Percentiles rank a stretch among this genome's conserved stretches.
phyloP scores from a whole-genome alignment of 2,329 filamentous ascomycete species.

The Bimuria novae-zelandiae region DNA sequence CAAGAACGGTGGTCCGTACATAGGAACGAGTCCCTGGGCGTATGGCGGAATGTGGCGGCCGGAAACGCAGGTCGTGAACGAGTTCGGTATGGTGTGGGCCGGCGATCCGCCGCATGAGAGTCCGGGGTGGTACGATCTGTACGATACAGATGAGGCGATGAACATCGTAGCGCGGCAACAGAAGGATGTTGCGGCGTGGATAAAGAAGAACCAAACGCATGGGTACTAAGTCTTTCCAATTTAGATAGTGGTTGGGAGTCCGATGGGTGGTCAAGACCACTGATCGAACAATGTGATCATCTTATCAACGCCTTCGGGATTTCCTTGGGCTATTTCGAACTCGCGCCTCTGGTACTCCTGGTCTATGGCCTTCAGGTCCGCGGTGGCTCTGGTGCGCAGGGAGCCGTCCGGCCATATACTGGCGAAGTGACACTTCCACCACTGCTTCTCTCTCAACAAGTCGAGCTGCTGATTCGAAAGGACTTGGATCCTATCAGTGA shows the following conservation, averaged over 20 bases:
- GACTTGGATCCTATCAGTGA: too few relatives aligned
- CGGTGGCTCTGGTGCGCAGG: too few relatives aligned
- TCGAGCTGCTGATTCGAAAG: too few relatives aligned
- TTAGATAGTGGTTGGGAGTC: too few relatives aligned
- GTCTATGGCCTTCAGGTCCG: neutral
- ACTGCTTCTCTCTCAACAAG: too few relatives aligned
- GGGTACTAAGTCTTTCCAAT: neutral
- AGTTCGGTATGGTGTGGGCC: conserved; percentile 49
- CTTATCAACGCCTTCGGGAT: neutral
- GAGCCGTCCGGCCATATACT: too few relatives aligned
- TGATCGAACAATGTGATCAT: neutral
- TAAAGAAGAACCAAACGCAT: conserved; percentile 16
- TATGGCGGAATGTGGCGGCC: conserved; percentile 48
- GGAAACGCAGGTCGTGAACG: conserved; percentile 45
- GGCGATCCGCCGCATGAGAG: conserved; percentile 48
- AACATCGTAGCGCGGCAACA: conserved; percentile 43
- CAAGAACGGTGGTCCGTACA: conserved; percentile 39
- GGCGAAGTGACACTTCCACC: too few relatives aligned
- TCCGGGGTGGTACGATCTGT: conserved; percentile 49
- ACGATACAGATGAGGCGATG: conserved; percentile 47
- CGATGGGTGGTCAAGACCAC: too few relatives aligned
- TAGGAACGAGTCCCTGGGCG: conserved; percentile 47
- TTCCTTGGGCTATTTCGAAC: neutral
- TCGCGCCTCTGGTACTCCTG: neutral
- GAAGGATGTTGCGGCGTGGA: conserved; percentile 34